Evolutionary conservation across 2,329 filamentous ascomycete species (phyloP).

Genomic region (Fusarium ramigenum): DNA sequence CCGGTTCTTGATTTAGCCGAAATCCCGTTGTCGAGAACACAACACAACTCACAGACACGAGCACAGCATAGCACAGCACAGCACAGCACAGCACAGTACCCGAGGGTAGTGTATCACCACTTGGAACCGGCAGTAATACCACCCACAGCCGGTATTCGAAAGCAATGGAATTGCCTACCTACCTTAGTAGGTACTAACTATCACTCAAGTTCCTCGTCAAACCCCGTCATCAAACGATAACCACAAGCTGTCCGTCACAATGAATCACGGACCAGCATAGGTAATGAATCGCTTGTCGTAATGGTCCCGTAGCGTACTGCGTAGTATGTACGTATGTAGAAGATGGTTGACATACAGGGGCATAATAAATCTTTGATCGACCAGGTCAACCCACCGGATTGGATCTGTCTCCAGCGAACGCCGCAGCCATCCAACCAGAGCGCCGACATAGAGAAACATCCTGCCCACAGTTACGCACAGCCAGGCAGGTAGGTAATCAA

Average conservation of each 20-base stretch:
- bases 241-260: conserved; percentile 12
- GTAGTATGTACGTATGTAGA: background rate
- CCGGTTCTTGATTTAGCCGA: background rate
- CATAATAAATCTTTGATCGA: conserved; percentile 24
- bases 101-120: background rate
- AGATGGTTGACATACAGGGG: conserved; percentile 10
- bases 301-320: background rate
- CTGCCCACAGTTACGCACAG: conserved; percentile 26
- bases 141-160: conserved; percentile 18
- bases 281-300: background rate
- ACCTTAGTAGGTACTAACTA: background rate
- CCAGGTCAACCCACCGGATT: conserved; percentile 28
- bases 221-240: background rate
- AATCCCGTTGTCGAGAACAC: background rate
- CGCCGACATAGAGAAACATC: conserved; percentile 31
- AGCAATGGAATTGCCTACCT: background rate
- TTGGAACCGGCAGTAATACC: background rate
- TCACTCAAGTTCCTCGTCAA: background rate
- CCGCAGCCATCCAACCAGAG: conserved; percentile 34
- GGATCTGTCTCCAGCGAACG: conserved; percentile 20
- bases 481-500: background rate
- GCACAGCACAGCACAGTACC: conserved; percentile 6
- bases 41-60: background rate
- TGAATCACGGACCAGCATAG: conserved; percentile 4
- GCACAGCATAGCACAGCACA: background rate